Percentiles rank a stretch among this genome's conserved stretches.
Evolutionary conservation across 192 early-diverging fungal species (phyloP).

Genomic region (Linderina pennispora): DNA sequence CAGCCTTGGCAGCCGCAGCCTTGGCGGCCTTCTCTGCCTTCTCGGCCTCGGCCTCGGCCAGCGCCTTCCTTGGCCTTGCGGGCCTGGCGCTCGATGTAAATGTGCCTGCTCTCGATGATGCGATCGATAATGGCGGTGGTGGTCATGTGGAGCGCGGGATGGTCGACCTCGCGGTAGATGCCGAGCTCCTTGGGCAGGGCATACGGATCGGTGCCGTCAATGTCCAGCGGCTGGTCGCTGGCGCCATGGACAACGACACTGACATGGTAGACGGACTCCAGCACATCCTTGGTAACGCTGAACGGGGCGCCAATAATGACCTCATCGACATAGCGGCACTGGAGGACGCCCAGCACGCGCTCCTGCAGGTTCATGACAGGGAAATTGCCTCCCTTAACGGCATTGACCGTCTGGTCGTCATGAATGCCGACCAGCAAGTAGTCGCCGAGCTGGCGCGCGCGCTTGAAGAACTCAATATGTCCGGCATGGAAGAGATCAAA

Average conservation of each 20-base stretch:
- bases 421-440: slow-evolving; percentile 92
- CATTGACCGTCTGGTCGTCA: slow-evolving; percentile 87
- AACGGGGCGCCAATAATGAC: slow-evolving; percentile 91
- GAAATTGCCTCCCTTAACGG: slow-evolving; percentile 79
- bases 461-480: slow-evolving; percentile 91
- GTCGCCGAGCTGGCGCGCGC: slow-evolving; percentile 77
- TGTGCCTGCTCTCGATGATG: slow-evolving; percentile 79
- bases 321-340: slow-evolving; percentile 91
- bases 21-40: slow-evolving; percentile 50
- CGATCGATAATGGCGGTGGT: slow-evolving; percentile 84
- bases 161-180: slow-evolving; percentile 77
- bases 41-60: slow-evolving; percentile 60
- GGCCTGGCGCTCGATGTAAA: slow-evolving; percentile 72
- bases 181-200: slow-evolving; percentile 70
- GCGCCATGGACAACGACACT: slow-evolving; percentile 73
- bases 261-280: slow-evolving; percentile 82
- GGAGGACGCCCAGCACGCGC: slow-evolving; percentile 85
- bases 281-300: slow-evolving; percentile 79
- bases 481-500: slow-evolving; percentile 96
- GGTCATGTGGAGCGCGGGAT: slow-evolving; percentile 69
- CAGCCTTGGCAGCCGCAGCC: too few relatives aligned
- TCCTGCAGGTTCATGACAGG: slow-evolving; percentile 96
- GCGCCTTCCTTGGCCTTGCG: slow-evolving; percentile 68
- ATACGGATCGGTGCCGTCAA: slow-evolving; percentile 80
- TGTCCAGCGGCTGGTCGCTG: slow-evolving; percentile 57